Percentiles rank a stretch among this genome's conserved stretches.
Conservation (phyloP, 129 eudicot genomes). For the Centaurea solstitialis region DNA sequence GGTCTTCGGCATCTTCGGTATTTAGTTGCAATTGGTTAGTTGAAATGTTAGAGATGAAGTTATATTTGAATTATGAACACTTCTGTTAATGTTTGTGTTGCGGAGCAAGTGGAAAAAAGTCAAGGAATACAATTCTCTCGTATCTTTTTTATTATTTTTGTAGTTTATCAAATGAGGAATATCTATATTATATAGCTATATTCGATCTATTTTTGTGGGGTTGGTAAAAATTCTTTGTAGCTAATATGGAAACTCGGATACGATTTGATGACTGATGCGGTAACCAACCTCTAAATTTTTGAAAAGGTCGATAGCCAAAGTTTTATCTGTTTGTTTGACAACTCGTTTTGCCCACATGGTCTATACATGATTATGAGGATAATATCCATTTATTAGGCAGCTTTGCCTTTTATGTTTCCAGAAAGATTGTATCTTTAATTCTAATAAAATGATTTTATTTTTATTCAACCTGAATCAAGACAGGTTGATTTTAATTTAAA, state of each 20-base stretch:
- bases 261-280: not conserved
- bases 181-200: not conserved
- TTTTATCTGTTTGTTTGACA: not conserved
- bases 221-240: not conserved
- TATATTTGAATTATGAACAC: not conserved
- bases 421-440: not conserved
- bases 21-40: not conserved
- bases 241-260: not conserved
- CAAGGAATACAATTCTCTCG: slow-evolving; percentile 19
- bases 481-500: too few relatives aligned
- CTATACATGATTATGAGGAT: not conserved
- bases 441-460: too few relatives aligned
- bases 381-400: not conserved
- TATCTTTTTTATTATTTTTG: not conserved
- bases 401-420: not conserved
- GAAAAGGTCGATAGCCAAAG: not conserved
- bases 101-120: not conserved
- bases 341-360: not conserved
- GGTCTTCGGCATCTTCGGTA: not conserved
- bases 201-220: not conserved
- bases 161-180: not conserved
- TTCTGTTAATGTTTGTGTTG: slow-evolving; percentile 1
- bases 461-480: too few relatives aligned
- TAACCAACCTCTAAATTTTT: not conserved
- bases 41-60: not conserved